Evolutionary conservation across 75 land plant genomes (phyloP), one percentile per base, ranked within the genome.

Genomic region (Chamaecyparis obtusa): DNA sequence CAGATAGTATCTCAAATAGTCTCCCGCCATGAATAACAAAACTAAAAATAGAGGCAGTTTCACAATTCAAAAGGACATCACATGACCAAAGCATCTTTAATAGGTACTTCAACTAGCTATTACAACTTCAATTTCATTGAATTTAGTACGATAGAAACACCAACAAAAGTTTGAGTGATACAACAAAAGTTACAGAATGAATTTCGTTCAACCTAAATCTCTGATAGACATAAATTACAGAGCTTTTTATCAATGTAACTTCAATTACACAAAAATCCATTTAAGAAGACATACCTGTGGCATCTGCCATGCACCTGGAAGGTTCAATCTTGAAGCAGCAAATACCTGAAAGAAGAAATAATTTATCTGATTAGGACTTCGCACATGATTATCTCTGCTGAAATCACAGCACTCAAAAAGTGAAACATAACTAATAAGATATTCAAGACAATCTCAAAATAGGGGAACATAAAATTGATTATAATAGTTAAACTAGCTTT

Each of bases 281-380:
- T 6, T 35, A 55, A 78, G 30, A 44, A 87, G 44, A 87, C 21
- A 86, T 85, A 98, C 99, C 99, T 98, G 99, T 2, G 99, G 99
- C 99, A 98, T 98, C 88, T 98, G 99, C 99, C 99, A 98, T 11
- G 96, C 83, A 76, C 90, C 94, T 7, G 99, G 97, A 77, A 96
- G 84, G 89, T 98, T 96, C n/a, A 98, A 90, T 88, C 99, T 95
- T 16, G 95, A 91, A 71, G 97, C 99, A 41, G 94, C 91, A 90
- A 96, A 98, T 49, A 98, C 93, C 99, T 98, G 88, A 49, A 87
- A 39, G 57, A 51, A 54, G n/a, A 13, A 84, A 67, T 48, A 39
- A 84, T 21, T 56, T n/a, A 35, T 5, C 83, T 24, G 2, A 74
- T 74, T 74, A 74, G 76, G 36, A 33, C 36, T 74, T 32, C 16